These are phyloP conservation scores for Drechslerella coelobrocha DNA, from an alignment of 2,329 filamentous ascomycete species.

Conservation along the genomic window DNA sequence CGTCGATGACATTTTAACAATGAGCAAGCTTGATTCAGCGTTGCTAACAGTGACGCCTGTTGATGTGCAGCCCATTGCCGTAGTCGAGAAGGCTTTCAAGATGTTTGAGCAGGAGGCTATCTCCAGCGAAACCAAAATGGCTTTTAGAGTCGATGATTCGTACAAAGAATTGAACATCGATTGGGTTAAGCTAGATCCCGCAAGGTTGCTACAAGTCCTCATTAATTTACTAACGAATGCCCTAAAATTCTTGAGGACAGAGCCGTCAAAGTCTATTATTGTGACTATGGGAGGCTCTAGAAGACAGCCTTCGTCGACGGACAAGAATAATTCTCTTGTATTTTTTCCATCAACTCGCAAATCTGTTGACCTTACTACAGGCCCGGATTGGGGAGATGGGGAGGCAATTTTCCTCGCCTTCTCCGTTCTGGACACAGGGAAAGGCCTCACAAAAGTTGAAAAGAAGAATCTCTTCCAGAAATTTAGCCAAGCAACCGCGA, in stretches of 20 bases:
- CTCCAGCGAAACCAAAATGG: conserved; percentile 74
- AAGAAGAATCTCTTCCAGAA: conserved; percentile 53
- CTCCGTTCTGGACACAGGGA: conserved; percentile 77
- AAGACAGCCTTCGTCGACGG: conserved; percentile 57
- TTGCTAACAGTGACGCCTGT: conserved; percentile 74
- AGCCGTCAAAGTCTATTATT: conserved; percentile 67
- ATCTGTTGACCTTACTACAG: conserved; percentile 52
- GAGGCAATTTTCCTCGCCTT: conserved; percentile 72
- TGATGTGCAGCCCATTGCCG: conserved; percentile 72
- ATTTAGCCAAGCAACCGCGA: conserved; percentile 54
- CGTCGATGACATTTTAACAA: conserved; percentile 71
- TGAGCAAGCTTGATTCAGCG: conserved; percentile 64
- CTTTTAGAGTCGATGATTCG: conserved; percentile 72
- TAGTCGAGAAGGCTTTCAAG: conserved; percentile 73
- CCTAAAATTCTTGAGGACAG: conserved; percentile 70
- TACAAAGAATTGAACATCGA: conserved; percentile 71
- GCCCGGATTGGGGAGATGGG: conserved; percentile 60
- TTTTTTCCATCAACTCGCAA: conserved; percentile 56
- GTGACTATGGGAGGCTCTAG: conserved; percentile 71
- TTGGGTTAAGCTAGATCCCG: conserved; percentile 78
- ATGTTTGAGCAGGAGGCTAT: conserved; percentile 80
- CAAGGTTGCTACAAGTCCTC: conserved; percentile 74
- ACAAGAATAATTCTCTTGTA: conserved; percentile 55
- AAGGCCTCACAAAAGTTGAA: conserved; percentile 71
- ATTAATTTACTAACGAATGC: conserved; percentile 69